Percentiles rank a stretch among this genome's conserved stretches.
Evolutionary conservation across 495 filamentous ascomycete species (phyloP).

Genomic region (Penicillium argentinense): DNA sequence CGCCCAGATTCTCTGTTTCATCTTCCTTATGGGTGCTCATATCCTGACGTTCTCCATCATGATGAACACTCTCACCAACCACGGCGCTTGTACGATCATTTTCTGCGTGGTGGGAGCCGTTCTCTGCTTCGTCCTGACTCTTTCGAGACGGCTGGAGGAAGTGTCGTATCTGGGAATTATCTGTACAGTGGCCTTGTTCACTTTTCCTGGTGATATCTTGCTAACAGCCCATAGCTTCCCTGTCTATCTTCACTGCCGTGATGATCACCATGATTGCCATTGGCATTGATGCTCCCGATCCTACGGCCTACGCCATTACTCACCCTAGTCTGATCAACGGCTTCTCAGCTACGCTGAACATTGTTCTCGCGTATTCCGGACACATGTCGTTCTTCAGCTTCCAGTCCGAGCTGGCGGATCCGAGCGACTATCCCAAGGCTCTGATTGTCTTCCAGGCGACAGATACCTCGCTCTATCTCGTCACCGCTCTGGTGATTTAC

Average conservation of each 20-base stretch:
- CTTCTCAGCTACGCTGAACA: conserved; percentile 68
- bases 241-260: conserved; percentile 63
- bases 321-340: conserved; percentile 21
- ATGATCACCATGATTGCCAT: conserved; percentile 65
- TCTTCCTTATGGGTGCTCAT: conserved; percentile 74
- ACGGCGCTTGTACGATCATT: conserved; percentile 65
- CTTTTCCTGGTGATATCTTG: conserved; percentile 45
- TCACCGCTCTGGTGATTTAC: conserved; percentile 69
- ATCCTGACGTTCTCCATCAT: conserved; percentile 72
- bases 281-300: conserved; percentile 39
- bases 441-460: conserved; percentile 59
- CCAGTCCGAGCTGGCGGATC: conserved; percentile 72
- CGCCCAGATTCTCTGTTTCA: conserved; percentile 60
- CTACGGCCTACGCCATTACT: conserved; percentile 16
- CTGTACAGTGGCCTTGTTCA: background rate
- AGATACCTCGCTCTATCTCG: conserved; percentile 65
- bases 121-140: conserved; percentile 18
- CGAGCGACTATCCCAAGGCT: conserved; percentile 61
- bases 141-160: conserved; percentile 14
- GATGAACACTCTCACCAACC: conserved; percentile 63
- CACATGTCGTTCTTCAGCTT: conserved; percentile 72
- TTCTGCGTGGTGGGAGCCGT: conserved; percentile 45
- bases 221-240: conserved; percentile 18
- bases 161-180: conserved; percentile 15
- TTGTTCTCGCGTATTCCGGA: conserved; percentile 69